Base-by-base conservation (phyloP, 2,329 filamentous ascomycete species). In the Fusarium sublunatum region DNA sequence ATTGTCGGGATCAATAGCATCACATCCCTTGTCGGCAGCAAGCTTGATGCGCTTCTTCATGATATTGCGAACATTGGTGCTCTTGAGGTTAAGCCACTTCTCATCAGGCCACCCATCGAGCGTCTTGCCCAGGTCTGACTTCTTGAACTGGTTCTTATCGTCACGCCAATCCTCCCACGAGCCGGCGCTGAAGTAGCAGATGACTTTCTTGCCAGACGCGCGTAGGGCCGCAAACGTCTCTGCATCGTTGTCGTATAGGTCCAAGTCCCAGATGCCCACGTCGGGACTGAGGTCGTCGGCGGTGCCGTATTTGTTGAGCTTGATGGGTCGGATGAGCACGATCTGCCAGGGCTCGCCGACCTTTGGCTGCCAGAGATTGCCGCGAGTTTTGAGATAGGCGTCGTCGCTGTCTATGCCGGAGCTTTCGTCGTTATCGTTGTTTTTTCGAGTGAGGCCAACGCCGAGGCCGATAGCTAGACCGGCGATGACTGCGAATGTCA, bases 141-240 rank as follows among this genome's bases (percentile, higher is more conserved):
- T 61, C 7, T 76, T 70, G 70, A 91, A 91, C 6, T 83, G 67
- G 28, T 70, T 71, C 15, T 81, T 79, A 70, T 92, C 90, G 1
- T 80, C 75, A 4, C 89, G 82, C 77, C 82, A 86, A 47, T 86
- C 72, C 74, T 92, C 90, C 67, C 83, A 91, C 7, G 85, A 88
- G 1, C 90, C 90, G 0, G 88, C 88, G 47, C 86, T 89, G 77
- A 92, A 92, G 76, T 92, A 92, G 78, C 90, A 92, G 56, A 92
- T 88, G 50, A 91, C 84, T 60, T 84, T 86, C 70, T 84, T 84
- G 8, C 82, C 83, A 6, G 77, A 73, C 46, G 83, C 85, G 53
- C 82, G 78, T 72, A 88, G 86, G 11, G 87, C 77, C 58, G 86
- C 80, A 55, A 90, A 72, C 2, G 73, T 73, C 12, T 62, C 47